Base-by-base conservation (phyloP, 768 basidiomycete species). In the Naganishia antarctica region DNA sequence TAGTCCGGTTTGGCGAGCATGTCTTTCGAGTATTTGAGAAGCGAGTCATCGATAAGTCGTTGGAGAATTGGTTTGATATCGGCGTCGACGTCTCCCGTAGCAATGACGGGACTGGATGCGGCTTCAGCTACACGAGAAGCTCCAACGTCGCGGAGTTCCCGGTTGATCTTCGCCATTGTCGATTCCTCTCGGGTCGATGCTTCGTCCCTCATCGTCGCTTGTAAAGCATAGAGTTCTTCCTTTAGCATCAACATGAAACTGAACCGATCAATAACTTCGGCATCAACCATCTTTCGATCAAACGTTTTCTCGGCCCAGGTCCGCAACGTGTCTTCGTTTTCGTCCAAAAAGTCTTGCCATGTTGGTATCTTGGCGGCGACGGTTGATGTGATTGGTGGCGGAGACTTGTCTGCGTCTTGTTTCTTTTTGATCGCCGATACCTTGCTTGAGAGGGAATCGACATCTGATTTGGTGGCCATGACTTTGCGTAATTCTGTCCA, bases 1-100 rank as follows among this genome's bases (percentile, higher is more conserved):
- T 84, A 93, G 77, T 99, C 94, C 0, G 88, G 80, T 44, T 85
- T 85, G 0, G 85, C 89, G 41, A 96, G 76, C n/a, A 79, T 81
- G 73, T 97, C 94, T 75, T 89, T 90, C 25, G 84, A 82, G 64
- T 84, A 83, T 21, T 80, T 82, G 15, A 84, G 80, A 4, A 94
- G 83, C 0, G 89, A 87, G 15, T 83, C 79, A 65, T 91, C 86
- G 71, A 98, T 88, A 51, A 96, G 82, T 32, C 85, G 81, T 29
- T 81, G 81, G 66, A 97, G 86, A 65, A 57, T 34, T n/a, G 53
- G 53, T 26, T 91, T 80, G 13, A 82, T 79, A 0, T 87, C 86
- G 25, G 86, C 75, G 68, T 87, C 90, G 64, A 86, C 84, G 0
- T 90, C 90, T 63, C n/a, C 60, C 23, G 41, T 34, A 1, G n/a